phyloP scores from a whole-genome alignment of 495 filamentous ascomycete genomes.

The Annulohypoxylon moriforme region DNA sequence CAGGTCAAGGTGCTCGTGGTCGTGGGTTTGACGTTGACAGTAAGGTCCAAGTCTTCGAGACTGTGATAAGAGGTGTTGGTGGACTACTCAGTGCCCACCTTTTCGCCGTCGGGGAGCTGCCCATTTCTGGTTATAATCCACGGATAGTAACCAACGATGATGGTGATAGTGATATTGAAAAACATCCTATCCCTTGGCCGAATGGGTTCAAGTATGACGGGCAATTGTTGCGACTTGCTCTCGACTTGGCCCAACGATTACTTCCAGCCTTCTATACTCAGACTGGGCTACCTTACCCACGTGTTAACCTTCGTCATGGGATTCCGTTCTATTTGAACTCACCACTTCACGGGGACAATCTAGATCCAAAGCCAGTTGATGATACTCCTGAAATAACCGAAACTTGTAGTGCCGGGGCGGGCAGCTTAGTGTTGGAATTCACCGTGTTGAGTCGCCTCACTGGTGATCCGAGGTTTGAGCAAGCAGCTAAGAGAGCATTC shows the following conservation, averaged over 20 bases:
- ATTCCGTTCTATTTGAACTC: slow-evolving; percentile 91
- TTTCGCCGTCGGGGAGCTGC: slow-evolving; percentile 89
- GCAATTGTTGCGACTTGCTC: slow-evolving; percentile 85
- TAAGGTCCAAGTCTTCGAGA: slow-evolving; percentile 98
- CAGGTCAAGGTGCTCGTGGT: slow-evolving; percentile 76
- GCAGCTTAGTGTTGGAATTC: slow-evolving; percentile 93
- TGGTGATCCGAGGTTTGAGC: slow-evolving; percentile 86
- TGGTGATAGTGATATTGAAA: slow-evolving; percentile 51
- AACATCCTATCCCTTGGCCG: slow-evolving; percentile 72
- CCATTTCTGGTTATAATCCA: slow-evolving; percentile 80
- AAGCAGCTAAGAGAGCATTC: slow-evolving; percentile 89
- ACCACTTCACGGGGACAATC: slow-evolving; percentile 65
- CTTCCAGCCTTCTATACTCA: slow-evolving; percentile 89
- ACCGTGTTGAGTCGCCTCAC: slow-evolving; percentile 89
- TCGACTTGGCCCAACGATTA: slow-evolving; percentile 83
- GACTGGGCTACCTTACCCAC: slow-evolving; percentile 92
- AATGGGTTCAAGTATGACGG: slow-evolving; percentile 88
- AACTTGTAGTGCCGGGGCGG: slow-evolving; percentile 95
- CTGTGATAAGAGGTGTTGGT: slow-evolving; percentile 92
- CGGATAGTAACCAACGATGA: slow-evolving; percentile 45
- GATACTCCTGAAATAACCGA: slow-evolving; percentile 82
- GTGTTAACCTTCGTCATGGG: slow-evolving; percentile 92
- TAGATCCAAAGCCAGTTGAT: slow-evolving; percentile 45
- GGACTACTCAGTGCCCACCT: slow-evolving; percentile 92
- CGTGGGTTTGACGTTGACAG: slow-evolving; percentile 95